These are phyloP conservation scores for Malassezia restricta DNA, from an alignment of 1,284 basidiomycete genomes.

Conservation along the genomic window DNA sequence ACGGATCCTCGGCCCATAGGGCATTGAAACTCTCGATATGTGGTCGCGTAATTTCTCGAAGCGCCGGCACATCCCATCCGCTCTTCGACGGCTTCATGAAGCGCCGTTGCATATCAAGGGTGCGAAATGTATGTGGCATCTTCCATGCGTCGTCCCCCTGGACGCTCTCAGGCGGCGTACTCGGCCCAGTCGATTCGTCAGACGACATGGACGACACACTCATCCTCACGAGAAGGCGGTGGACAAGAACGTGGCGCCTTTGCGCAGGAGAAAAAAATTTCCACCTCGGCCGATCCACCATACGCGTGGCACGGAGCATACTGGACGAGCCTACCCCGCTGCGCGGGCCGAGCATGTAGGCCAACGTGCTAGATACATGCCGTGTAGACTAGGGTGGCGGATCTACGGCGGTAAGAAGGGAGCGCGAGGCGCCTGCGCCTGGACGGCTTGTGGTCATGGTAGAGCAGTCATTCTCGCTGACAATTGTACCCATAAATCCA, in stretches of 20 bases:
- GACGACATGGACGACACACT: conserved; percentile 2
- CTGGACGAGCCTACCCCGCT: no score
- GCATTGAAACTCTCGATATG: conserved; percentile 96
- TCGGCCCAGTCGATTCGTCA: conserved; percentile 8
- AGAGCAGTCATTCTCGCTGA: no score
- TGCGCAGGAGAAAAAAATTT: no score
- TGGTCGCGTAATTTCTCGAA: conserved; percentile 85
- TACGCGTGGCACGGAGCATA: no score
- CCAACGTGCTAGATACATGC: no score
- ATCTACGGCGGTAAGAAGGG: not conserved
- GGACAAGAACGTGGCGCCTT: no score
- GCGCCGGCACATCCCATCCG: conserved; percentile 62
- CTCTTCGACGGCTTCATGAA: conserved; percentile 67
- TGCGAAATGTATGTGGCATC: conserved; percentile 57
- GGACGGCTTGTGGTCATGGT: not conserved
- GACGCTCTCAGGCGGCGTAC: conserved; percentile 8
- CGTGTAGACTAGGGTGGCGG: no score
- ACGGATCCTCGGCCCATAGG: conserved; percentile 49
- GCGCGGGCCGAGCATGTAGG: no score
- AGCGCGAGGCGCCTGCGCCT: not conserved
- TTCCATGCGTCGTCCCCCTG: conserved; percentile 15
- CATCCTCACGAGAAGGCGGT: no score
- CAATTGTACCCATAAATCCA: no score
- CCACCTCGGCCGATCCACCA: no score
- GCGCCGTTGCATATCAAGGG: conserved; percentile 65